These are phyloP conservation scores for Nymphaea thermarum DNA, from an alignment of 164 flowering plant genomes.

Conservation along the genomic window DNA sequence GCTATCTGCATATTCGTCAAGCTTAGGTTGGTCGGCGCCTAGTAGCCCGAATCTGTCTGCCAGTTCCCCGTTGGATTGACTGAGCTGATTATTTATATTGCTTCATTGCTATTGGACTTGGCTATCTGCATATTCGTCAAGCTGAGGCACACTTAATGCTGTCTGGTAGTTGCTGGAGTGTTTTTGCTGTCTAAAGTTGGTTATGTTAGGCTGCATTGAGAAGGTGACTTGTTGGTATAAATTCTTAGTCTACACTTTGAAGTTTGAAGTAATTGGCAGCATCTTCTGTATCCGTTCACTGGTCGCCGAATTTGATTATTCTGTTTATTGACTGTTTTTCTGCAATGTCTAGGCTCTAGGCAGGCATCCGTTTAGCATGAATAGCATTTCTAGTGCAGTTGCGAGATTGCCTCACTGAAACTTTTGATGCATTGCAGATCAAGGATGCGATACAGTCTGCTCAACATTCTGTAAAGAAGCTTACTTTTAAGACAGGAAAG, in stretches of 20 bases:
- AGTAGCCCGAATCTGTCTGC: background rate
- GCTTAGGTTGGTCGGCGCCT: background rate
- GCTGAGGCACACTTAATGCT: background rate
- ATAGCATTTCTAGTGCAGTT: background rate
- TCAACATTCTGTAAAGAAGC: conserved; percentile 36
- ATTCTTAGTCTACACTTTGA: too few relatives aligned
- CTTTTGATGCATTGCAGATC: conserved; percentile 30
- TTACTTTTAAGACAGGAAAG: conserved; percentile 30
- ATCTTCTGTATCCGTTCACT: too few relatives aligned
- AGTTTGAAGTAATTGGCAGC: too few relatives aligned
- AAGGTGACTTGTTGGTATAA: background rate
- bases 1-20: too few relatives aligned
- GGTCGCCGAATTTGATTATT: too few relatives aligned
- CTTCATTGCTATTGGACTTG: background rate
- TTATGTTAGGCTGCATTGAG: background rate
- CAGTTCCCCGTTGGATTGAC: background rate
- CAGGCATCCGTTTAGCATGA: background rate
- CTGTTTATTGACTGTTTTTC: too few relatives aligned
- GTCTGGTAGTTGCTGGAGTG: background rate
- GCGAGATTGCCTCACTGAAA: background rate
- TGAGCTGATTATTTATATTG: too few relatives aligned
- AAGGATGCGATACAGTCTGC: conserved; percentile 48
- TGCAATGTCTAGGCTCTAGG: background rate
- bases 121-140: background rate
- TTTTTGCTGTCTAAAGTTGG: background rate